Percentiles rank a stretch among this genome's conserved stretches.
phyloP scores from a whole-genome alignment of 192 early-diverging fungal species.

The Coemansia sp. region DNA sequence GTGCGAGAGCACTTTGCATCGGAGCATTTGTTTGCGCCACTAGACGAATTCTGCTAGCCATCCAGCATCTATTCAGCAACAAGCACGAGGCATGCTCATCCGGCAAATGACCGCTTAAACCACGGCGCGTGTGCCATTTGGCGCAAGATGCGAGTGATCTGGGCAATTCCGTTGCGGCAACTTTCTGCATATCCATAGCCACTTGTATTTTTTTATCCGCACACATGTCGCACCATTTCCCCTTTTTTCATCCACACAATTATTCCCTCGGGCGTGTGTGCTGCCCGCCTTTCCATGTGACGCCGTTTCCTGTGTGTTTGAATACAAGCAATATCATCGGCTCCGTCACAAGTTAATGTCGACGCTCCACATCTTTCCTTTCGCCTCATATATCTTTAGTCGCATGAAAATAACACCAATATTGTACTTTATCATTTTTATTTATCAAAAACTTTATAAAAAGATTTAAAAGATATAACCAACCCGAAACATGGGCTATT shows the following conservation, averaged over 20 bases:
- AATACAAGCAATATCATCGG: not conserved
- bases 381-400: no score
- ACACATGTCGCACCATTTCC: not conserved
- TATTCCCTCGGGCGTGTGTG: no score
- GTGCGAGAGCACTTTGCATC: conserved; percentile 55
- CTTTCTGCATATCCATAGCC: not conserved
- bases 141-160: conserved; percentile 4
- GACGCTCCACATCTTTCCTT: no score
- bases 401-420: not conserved
- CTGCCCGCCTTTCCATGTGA: no score
- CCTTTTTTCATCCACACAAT: not conserved
- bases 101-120: not conserved
- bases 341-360: not conserved
- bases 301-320: not conserved
- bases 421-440: conserved; percentile 7
- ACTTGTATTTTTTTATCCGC: conserved; percentile 5
- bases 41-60: conserved; percentile 41
- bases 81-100: not conserved
- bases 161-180: not conserved
- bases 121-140: not conserved
- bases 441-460: not conserved
- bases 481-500: not conserved
- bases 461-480: not conserved
- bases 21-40: conserved; percentile 52
- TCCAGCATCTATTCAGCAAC: not conserved